Evolutionary conservation across 106 monocot genomes (phyloP).

Genomic region (Allium sativum): DNA sequence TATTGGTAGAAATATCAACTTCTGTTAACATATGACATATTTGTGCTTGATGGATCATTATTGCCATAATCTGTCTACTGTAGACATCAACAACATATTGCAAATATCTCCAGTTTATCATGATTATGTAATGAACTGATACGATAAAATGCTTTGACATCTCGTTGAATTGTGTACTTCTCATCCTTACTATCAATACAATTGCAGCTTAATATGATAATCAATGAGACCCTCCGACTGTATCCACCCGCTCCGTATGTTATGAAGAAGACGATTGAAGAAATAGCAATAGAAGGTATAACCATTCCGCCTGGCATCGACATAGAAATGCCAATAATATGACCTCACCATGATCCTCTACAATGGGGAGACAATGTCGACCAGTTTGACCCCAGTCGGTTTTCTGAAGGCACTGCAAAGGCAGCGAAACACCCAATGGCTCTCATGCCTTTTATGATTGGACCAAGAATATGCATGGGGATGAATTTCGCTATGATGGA

Average conservation of each 20-base stretch:
- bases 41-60: too few relatives aligned
- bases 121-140: too few relatives aligned
- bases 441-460: constrained; percentile 14
- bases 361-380: constrained; percentile 13
- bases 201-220: constrained; percentile 16
- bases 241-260: constrained; percentile 4
- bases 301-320: constrained; percentile 11
- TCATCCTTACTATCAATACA: not conserved
- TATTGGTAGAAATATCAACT: too few relatives aligned
- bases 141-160: not conserved
- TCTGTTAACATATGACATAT: too few relatives aligned
- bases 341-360: constrained; percentile 9
- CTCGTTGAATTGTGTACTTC: not conserved
- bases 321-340: constrained; percentile 6
- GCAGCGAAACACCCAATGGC: constrained; percentile 17
- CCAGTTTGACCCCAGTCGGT: constrained; percentile 12
- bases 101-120: too few relatives aligned
- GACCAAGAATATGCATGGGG: constrained; percentile 5
- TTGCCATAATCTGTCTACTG: too few relatives aligned
- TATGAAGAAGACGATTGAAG: not conserved
- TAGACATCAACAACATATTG: too few relatives aligned
- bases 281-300: constrained; percentile 3
- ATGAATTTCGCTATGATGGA: constrained; percentile 12
- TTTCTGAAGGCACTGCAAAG: constrained; percentile 9
- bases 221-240: constrained; percentile 15